Evolutionary conservation across 2,329 filamentous ascomycete species (phyloP), one percentile per base, ranked within the genome.

Genomic region (Aspergillus floridensis): DNA sequence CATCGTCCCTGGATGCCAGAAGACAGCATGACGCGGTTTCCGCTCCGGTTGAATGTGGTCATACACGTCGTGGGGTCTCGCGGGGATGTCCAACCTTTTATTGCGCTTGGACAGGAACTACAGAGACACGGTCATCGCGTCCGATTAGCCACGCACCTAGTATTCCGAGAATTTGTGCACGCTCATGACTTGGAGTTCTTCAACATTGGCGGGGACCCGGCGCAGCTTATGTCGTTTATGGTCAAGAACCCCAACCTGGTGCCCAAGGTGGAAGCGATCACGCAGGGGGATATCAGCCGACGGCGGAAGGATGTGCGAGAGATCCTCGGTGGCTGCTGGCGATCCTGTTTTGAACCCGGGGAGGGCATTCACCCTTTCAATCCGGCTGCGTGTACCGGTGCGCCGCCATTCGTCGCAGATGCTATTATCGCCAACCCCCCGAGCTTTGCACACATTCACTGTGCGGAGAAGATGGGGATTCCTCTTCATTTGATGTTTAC

Each of bases 401-500:
- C 77, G 16, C 52, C 14, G 55, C 89, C 90, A 0, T 96, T 96
- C 69, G 87, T 96, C 44, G 91, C 91, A 0, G 90, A 93, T 68
- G 87, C 86, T 29, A 92, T 93, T 67, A 92, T 93, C 61, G 89
- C 90, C 0, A 93, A 93, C 63, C 90, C 90, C 0, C 88, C 88
- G 0, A 87, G 83, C 61, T 92, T 92, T 71, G 88, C 87, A 0
- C 89, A 91, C 66, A 80, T 91, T 1, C 88, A 92, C 73, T 91
- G 89, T 63, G 90, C 90, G 0, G 88, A 93, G 72, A 86, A 87
- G 16, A 76, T 93, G n/a, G 89, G 88, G 0, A 85, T 92, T 12
- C 90, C 90, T 0, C 72, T 93, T 1, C 88, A 92, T 70, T 76
- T 96, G 74, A 95, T 95, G 89, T 96, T 96, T 75, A 96, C 92